These are phyloP conservation scores for Pinus albicaulis DNA, from an alignment of 75 land plant species.

Conservation along the genomic window DNA sequence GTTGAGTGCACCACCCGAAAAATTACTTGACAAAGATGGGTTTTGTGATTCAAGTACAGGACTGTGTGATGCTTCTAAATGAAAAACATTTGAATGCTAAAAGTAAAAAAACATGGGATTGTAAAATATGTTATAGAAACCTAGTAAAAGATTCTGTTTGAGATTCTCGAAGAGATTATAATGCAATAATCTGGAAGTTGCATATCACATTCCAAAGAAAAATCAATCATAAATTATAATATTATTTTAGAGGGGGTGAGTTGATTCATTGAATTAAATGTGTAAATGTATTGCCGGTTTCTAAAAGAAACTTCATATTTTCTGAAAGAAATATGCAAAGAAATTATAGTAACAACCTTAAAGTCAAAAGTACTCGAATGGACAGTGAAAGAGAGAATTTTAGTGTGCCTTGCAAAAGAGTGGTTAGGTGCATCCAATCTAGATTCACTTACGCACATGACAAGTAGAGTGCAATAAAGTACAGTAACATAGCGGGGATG, in stretches of 20 bases:
- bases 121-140: slow-evolving; percentile 1
- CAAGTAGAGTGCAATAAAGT: too few relatives aligned
- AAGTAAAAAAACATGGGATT: neutral
- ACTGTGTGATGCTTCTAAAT: slow-evolving; percentile 60
- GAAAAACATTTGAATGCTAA: neutral
- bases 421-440: too few relatives aligned
- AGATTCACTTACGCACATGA: too few relatives aligned
- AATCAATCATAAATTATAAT: neutral
- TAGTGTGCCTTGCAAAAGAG: too few relatives aligned
- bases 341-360: neutral
- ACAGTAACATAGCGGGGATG: too few relatives aligned
- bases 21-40: slow-evolving; percentile 90
- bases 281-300: neutral
- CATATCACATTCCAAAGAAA: neutral
- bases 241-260: neutral
- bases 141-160: neutral
- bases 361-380: too few relatives aligned
- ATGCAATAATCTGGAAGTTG: neutral
- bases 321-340: neutral
- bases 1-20: slow-evolving; percentile 87
- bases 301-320: neutral
- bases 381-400: too few relatives aligned
- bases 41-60: slow-evolving; percentile 87
- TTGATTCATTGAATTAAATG: neutral
- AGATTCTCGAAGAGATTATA: too few relatives aligned